A percentile compares a stretch with the other conserved stretches of the same genome.
Conservation (phyloP, 139 green algal species). For the Chlorella sp. region DNA sequence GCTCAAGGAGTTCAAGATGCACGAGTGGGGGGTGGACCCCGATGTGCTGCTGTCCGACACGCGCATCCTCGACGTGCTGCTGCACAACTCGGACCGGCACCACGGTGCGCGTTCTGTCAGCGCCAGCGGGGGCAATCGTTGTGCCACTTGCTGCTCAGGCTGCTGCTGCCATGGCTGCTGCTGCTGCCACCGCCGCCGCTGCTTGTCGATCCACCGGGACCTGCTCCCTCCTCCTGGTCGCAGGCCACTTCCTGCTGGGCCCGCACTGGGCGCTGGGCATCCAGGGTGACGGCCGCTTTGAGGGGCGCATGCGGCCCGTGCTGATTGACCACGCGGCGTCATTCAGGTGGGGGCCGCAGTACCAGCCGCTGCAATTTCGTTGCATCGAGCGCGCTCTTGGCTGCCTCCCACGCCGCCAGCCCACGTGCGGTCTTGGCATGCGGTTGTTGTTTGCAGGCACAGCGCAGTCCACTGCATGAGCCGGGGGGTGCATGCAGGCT, state of each 20-base stretch:
- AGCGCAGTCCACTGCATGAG: too few species aligned
- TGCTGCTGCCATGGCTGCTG: too few species aligned
- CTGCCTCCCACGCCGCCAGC: too few species aligned
- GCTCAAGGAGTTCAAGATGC: conserved; percentile 35
- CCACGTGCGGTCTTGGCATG: too few species aligned
- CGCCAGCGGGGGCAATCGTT: too few species aligned
- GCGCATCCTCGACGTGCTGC: conserved; percentile 83
- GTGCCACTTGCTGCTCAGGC: too few species aligned
- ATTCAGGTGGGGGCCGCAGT: conserved; percentile 63
- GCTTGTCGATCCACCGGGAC: too few species aligned
- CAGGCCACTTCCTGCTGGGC: conserved; percentile 61
- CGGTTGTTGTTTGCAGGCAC: too few species aligned
- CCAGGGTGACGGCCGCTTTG: conserved; percentile 1
- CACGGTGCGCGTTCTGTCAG: conserved; percentile 56
- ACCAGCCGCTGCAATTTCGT: too few species aligned
- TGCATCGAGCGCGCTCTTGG: too few species aligned
- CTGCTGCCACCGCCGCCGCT: too few species aligned
- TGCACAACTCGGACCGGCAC: conserved; percentile 89
- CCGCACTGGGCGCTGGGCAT: conserved; percentile 72
- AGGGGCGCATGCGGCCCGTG: conserved; percentile 44
- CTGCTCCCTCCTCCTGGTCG: neutral
- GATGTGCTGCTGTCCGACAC: conserved; percentile 74
- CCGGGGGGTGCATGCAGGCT: too few species aligned
- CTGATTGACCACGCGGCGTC: conserved; percentile 89
- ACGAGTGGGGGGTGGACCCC: conserved; percentile 48